Evolutionary conservation across 495 filamentous ascomycete genomes (phyloP).

Genomic region (Penicillium lagena): DNA sequence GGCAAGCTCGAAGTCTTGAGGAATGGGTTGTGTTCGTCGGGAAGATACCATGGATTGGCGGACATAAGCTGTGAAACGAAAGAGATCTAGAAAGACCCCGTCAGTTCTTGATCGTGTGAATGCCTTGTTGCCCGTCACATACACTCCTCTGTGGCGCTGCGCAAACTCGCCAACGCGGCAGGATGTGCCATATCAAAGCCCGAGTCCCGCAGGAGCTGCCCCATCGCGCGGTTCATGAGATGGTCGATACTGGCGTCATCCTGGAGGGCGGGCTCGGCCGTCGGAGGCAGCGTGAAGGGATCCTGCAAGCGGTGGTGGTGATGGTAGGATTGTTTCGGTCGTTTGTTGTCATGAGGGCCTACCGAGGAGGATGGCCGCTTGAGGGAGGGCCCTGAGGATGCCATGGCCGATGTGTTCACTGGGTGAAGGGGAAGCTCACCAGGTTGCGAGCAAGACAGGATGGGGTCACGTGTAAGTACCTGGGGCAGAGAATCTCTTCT

Average conservation of each 20-base stretch:
- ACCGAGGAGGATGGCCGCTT: conserved; percentile 38
- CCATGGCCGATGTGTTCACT: conserved; percentile 19
- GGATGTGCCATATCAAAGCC: conserved; percentile 56
- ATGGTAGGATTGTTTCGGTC: conserved; percentile 39
- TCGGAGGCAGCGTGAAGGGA: conserved; percentile 18
- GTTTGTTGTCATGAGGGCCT: conserved; percentile 27
- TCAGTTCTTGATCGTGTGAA: conserved; percentile 1
- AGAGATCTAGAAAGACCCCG: conserved; percentile 42
- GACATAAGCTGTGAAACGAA: conserved; percentile 48
- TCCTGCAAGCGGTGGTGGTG: conserved; percentile 40
- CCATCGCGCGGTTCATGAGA: conserved; percentile 52
- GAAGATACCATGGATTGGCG: conserved; percentile 55
- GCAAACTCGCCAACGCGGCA: conserved; percentile 52
- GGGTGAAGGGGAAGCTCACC: no score
- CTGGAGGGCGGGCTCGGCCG: conserved; percentile 17
- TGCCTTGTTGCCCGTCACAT: conserved; percentile 14
- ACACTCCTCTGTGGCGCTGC: conserved; percentile 58
- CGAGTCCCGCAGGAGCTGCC: conserved; percentile 41
- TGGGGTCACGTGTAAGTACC: neutral
- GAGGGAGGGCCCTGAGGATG: conserved; percentile 22
- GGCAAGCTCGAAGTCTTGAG: conserved; percentile 64
- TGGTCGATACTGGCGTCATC: conserved; percentile 42
- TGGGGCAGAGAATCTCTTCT: neutral
- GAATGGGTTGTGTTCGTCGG: conserved; percentile 55
- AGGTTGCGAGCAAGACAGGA: neutral